Conservation (phyloP, 2,329 filamentous ascomycete genomes). For the Thyridium curvatum region DNA sequence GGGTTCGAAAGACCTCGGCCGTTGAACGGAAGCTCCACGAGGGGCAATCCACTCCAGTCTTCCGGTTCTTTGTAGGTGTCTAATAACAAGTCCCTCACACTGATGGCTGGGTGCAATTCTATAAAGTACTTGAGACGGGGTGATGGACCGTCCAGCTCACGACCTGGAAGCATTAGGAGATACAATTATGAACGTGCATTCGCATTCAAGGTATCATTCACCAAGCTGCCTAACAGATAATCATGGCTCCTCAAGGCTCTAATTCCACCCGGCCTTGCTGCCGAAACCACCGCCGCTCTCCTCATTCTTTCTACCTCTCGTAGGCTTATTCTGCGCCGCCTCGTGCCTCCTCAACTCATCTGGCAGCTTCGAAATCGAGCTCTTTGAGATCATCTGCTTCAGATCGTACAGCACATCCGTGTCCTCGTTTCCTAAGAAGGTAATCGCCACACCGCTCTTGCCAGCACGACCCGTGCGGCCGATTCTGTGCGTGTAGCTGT, state of each 20-base stretch:
- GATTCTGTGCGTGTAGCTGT: constrained; percentile 93
- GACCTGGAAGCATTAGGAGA: too few species aligned
- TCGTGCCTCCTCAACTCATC: constrained; percentile 88
- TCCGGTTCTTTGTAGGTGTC: too few species aligned
- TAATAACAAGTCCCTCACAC: too few species aligned
- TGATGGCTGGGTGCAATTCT: too few species aligned
- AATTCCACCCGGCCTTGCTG: constrained; percentile 16
- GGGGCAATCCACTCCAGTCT: too few species aligned
- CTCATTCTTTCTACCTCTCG: constrained; percentile 27
- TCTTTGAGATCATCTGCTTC: constrained; percentile 93
- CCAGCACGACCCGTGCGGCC: constrained; percentile 96
- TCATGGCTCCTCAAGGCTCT: background rate
- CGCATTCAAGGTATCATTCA: too few species aligned
- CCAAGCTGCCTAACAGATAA: background rate
- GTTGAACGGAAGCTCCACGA: too few species aligned
- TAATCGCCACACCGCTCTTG: constrained; percentile 93
- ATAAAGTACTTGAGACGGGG: too few species aligned
- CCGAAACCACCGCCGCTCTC: constrained; percentile 18
- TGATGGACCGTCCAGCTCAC: too few species aligned
- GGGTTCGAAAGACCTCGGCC: too few species aligned
- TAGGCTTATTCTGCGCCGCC: constrained; percentile 78
- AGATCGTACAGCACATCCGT: constrained; percentile 87
- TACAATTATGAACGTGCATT: too few species aligned
- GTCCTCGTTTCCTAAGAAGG: constrained; percentile 90
- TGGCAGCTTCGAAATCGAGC: constrained; percentile 77